These are phyloP conservation scores for Penicillium desertorum DNA, from an alignment of 495 filamentous ascomycete genomes.

Conservation along the genomic window DNA sequence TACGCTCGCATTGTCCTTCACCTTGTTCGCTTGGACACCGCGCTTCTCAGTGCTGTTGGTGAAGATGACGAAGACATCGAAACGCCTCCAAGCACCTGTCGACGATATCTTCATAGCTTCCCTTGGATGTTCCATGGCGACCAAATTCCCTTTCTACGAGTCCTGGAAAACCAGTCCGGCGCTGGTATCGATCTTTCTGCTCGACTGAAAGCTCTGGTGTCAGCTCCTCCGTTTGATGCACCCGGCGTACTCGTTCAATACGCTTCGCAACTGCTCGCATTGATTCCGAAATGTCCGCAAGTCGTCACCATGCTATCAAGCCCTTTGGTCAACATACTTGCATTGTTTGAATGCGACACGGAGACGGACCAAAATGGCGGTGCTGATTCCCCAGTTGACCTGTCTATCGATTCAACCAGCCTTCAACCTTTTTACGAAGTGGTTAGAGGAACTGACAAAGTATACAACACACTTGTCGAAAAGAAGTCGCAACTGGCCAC, in stretches of 20 bases:
- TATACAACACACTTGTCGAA: conserved; percentile 36
- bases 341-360: neutral
- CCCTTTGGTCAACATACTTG: neutral
- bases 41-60: conserved; percentile 21
- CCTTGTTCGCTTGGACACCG: conserved; percentile 37
- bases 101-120: conserved; percentile 31
- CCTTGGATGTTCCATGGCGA: conserved; percentile 33
- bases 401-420: conserved; percentile 18
- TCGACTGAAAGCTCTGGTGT: conserved; percentile 32
- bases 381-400: conserved; percentile 13
- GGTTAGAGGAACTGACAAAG: conserved; percentile 32
- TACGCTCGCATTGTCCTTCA: conserved; percentile 39
- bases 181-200: conserved; percentile 27
- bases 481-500: conserved; percentile 44
- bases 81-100: conserved; percentile 28
- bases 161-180: conserved; percentile 27
- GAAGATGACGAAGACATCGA: conserved; percentile 29
- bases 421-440: conserved; percentile 30
- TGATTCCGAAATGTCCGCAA: neutral
- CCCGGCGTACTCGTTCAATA: conserved; percentile 7
- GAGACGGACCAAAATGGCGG: neutral
- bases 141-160: conserved; percentile 35
- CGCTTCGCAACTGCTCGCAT: neutral
- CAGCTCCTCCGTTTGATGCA: conserved; percentile 27
- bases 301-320: neutral